These are phyloP conservation scores for Hapsidospora chrysogenum DNA, from an alignment of 495 filamentous ascomycete species.

Conservation along the genomic window DNA sequence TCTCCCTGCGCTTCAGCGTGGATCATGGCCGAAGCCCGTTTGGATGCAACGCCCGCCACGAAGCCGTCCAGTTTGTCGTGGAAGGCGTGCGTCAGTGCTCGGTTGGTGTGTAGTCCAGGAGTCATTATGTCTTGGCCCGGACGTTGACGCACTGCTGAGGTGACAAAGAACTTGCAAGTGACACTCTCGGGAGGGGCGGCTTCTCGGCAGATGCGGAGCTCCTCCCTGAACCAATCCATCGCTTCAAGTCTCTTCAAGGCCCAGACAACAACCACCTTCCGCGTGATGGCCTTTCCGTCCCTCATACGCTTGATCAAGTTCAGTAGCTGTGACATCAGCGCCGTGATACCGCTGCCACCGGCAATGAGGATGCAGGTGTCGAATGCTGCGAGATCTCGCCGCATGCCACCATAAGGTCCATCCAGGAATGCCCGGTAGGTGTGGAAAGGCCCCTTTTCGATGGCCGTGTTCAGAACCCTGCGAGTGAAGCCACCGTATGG, in stretches of 20 bases:
- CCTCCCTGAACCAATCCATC: constrained; percentile 97
- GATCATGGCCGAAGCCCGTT: constrained; percentile 68
- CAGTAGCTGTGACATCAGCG: constrained; percentile 75
- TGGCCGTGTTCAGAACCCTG: constrained; percentile 57
- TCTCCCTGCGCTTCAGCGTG: constrained; percentile 69
- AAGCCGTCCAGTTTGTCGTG: constrained; percentile 75
- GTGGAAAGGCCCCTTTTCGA: constrained; percentile 66
- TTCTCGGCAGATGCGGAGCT: constrained; percentile 76
- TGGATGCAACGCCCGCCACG: constrained; percentile 62
- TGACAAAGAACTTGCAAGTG: constrained; percentile 89
- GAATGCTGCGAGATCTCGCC: constrained; percentile 78
- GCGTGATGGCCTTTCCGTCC: constrained; percentile 82
- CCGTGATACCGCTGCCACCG: constrained; percentile 87
- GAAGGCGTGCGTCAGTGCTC: constrained; percentile 50
- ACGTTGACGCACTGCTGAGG: constrained; percentile 43
- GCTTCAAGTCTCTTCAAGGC: constrained; percentile 75
- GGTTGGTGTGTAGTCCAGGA: constrained; percentile 9
- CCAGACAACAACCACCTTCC: constrained; percentile 82
- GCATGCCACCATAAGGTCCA: constrained; percentile 89
- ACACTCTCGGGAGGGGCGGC: constrained; percentile 69
- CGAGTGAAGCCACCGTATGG: constrained; percentile 82
- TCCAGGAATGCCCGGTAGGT: constrained; percentile 84
- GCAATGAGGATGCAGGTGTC: constrained; percentile 87
- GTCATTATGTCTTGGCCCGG: constrained; percentile 2
- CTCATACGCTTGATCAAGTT: constrained; percentile 89